These are phyloP conservation scores for Fabrea salina DNA, from an alignment of 169 alveolate species.

Conservation along the genomic window DNA sequence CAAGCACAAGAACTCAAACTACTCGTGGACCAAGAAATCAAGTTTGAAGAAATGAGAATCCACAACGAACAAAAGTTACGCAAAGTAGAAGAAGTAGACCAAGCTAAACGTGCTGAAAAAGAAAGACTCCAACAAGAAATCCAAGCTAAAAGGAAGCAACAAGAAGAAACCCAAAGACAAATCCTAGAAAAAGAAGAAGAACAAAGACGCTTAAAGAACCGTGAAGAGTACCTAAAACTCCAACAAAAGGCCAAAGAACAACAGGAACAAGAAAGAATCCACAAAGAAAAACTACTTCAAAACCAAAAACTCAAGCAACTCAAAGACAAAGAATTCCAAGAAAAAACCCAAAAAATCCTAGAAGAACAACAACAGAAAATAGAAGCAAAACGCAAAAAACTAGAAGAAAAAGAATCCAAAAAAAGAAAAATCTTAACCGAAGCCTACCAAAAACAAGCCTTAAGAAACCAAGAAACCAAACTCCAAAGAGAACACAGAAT, in stretches of 20 bases:
- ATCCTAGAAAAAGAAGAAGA: conserved; percentile 38
- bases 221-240: conserved; percentile 37
- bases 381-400: conserved; percentile 46
- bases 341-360: conserved; percentile 51
- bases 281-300: conserved; percentile 38
- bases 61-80: conserved; percentile 58
- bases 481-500: conserved; percentile 43
- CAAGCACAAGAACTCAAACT: conserved; percentile 60
- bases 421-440: conserved; percentile 28
- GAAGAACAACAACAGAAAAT: conserved; percentile 36
- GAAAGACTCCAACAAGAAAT: conserved; percentile 25
- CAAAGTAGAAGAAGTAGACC: conserved; percentile 42
- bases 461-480: conserved; percentile 40
- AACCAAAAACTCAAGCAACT: conserved; percentile 57
- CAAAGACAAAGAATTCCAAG: conserved; percentile 47
- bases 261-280: conserved; percentile 33
- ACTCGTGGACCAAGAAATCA: conserved; percentile 65
- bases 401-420: conserved; percentile 54
- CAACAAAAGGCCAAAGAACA: conserved; percentile 51
- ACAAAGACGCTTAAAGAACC: conserved; percentile 5
- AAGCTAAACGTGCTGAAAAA: conserved; percentile 45
- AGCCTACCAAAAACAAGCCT: conserved; percentile 34
- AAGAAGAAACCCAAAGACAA: conserved; percentile 40
- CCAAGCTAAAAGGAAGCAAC: conserved; percentile 45
- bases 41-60: conserved; percentile 51